A percentile compares a stretch with the other conserved stretches of the same genome.
Conservation (phyloP, 306 rosid species). For the Adenanthera pavonina region DNA sequence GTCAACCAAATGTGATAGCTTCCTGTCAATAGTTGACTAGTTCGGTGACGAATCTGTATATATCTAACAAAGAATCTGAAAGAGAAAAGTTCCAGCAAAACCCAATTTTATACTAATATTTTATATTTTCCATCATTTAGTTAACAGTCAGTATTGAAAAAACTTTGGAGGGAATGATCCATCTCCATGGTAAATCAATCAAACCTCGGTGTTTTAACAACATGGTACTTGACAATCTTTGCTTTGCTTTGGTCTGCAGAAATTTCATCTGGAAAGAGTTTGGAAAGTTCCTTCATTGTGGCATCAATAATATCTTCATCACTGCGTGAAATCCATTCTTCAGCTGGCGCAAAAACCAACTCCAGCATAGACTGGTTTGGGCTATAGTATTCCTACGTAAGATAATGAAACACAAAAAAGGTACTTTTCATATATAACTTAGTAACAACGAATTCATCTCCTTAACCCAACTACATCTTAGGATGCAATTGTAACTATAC, state of each 20-base stretch:
- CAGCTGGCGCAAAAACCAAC: slow-evolving; percentile 98
- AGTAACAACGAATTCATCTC: not conserved
- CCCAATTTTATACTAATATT: not conserved
- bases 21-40: slow-evolving; percentile 14
- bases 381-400: slow-evolving; percentile 82
- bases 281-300: slow-evolving; percentile 92
- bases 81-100: not conserved
- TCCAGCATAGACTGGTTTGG: slow-evolving; percentile 95
- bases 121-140: not conserved
- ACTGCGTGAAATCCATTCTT: slow-evolving; percentile 88
- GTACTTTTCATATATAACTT: not conserved
- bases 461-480: slow-evolving; percentile 27
- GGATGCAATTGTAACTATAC: slow-evolving; percentile 19
- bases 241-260: slow-evolving; percentile 94
- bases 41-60: not conserved
- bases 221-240: slow-evolving; percentile 86
- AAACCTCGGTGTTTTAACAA: slow-evolving; percentile 97
- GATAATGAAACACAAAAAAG: slow-evolving; percentile 24
- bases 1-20: slow-evolving; percentile 14
- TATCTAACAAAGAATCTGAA: not conserved
- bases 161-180: slow-evolving; percentile 27
- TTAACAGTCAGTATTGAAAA: slow-evolving; percentile 11
- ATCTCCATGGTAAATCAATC: slow-evolving; percentile 27
- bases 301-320: slow-evolving; percentile 91
- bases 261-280: slow-evolving; percentile 94